Conservation (phyloP, 1,139 yeast genomes). For the Candida buenavistaensis region DNA sequence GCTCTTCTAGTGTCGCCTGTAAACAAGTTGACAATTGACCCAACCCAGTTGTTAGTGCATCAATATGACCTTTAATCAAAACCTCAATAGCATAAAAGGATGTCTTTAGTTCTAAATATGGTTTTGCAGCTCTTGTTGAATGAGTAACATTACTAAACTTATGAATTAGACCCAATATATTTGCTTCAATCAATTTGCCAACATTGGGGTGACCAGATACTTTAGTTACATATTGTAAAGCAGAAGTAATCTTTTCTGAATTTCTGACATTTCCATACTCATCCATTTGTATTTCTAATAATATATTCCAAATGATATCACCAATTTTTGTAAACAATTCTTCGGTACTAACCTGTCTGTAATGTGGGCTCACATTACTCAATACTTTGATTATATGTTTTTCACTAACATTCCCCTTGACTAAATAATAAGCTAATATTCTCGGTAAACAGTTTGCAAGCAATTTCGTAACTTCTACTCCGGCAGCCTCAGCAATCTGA, state of each 20-base stretch:
- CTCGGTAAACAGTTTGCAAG: slow-evolving; percentile 38
- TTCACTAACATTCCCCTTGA: slow-evolving; percentile 45
- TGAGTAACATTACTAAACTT: slow-evolving; percentile 78
- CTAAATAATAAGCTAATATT: slow-evolving; percentile 41
- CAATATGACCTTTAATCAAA: slow-evolving; percentile 60
- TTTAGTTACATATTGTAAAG: slow-evolving; percentile 42
- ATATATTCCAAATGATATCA: slow-evolving; percentile 42
- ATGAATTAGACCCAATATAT: slow-evolving; percentile 75
- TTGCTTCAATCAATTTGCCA: slow-evolving; percentile 44
- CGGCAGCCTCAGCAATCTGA: slow-evolving; percentile 46
- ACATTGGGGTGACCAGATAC: slow-evolving; percentile 18
- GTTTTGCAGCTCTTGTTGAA: slow-evolving; percentile 67
- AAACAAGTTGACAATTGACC: slow-evolving; percentile 89
- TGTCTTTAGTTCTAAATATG: slow-evolving; percentile 68
- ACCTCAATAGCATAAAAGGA: slow-evolving; percentile 76
- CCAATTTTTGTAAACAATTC: slow-evolving; percentile 49
- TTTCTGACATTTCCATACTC: slow-evolving; percentile 29
- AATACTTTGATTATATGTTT: slow-evolving; percentile 54
- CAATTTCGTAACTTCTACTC: slow-evolving; percentile 33
- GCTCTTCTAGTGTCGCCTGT: slow-evolving; percentile 72
- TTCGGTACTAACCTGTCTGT: slow-evolving; percentile 32
- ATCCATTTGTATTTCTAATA: slow-evolving; percentile 38
- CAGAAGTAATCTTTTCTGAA: slow-evolving; percentile 33
- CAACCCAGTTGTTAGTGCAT: slow-evolving; percentile 68
- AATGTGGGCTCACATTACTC: slow-evolving; percentile 52